Evolutionary conservation across 768 basidiomycete genomes (phyloP).

Genomic region (Hebeloma cylindrosporum): DNA sequence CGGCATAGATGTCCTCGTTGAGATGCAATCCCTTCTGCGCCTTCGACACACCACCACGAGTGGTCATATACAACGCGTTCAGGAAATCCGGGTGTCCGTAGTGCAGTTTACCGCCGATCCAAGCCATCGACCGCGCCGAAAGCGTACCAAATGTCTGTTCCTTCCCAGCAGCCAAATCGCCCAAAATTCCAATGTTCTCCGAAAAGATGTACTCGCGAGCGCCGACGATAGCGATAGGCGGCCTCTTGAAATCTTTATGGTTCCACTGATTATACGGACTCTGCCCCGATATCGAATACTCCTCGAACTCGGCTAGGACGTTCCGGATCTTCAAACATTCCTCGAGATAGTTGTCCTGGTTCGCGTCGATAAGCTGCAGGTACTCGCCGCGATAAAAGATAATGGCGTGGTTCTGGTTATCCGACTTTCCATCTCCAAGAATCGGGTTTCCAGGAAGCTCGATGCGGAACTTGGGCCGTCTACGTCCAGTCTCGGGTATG

Average conservation of each 20-base stretch:
- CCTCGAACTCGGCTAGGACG: slow-evolving; percentile 96
- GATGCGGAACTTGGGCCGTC: slow-evolving; percentile 96
- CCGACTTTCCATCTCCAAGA: slow-evolving; percentile 97
- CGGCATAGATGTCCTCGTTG: slow-evolving; percentile 99
- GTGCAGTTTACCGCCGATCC: slow-evolving; percentile 98
- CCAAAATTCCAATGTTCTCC: slow-evolving; percentile 98
- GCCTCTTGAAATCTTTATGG: slow-evolving; percentile 81
- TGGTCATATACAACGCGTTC: slow-evolving; percentile 96
- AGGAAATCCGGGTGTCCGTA: slow-evolving; percentile 99
- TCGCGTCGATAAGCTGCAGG: slow-evolving; percentile 98
- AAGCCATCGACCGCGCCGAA: slow-evolving; percentile 92
- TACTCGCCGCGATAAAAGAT: slow-evolving; percentile 99
- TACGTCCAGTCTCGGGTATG: slow-evolving; percentile 80
- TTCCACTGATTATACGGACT: slow-evolving; percentile 92
- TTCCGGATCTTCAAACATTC: slow-evolving; percentile 99
- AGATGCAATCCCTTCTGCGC: slow-evolving; percentile 99
- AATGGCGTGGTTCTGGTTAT: slow-evolving; percentile 99
- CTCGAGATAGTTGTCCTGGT: slow-evolving; percentile 99
- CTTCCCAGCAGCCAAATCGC: slow-evolving; percentile 97
- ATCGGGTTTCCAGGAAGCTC: slow-evolving; percentile 99
- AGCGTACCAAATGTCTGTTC: slow-evolving; percentile 99
- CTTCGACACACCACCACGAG: slow-evolving; percentile 97
- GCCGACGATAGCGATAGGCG: slow-evolving; percentile 96
- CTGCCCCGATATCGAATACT: slow-evolving; percentile 80
- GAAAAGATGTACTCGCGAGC: slow-evolving; percentile 99